Base-by-base conservation (phyloP, 2,329 filamentous ascomycete genomes). In the Botryosphaeria agaves region DNA sequence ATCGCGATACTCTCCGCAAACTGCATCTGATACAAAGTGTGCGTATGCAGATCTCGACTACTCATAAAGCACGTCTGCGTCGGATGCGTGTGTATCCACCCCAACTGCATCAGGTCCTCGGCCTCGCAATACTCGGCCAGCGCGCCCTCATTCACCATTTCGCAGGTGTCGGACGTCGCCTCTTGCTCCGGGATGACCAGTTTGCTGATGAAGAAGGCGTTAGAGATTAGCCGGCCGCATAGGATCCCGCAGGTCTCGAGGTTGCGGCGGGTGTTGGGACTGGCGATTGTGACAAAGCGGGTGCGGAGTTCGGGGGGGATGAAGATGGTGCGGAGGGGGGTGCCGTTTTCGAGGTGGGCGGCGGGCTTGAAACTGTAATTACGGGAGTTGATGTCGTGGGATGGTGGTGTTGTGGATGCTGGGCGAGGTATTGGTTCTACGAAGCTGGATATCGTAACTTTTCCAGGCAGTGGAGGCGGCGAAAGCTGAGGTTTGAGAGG, bases 11-110 rank as follows among this genome's bases (percentile, higher is more conserved):
- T 91, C 61, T 98, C 89, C 1, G 84, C 77, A 56, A 95, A 70
- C 83, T 94, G 94, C 35, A 89, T 75, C 54, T 98, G 89, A 50
- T 94, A 95, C 7, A 84, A 84, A 3, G 76, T 76, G 47, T 93
- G 87, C 0, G 91, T 98, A 48, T 98, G 89, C 40, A 95, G 50
- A 48, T 98, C 89, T 29, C 87, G 66, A 29, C 79, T 89, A 49
- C 83, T 93, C 81, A 98, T 91, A 51, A 98, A 98, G 53, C 89
- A 98, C 0, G 83, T 91, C 56, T 98, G 89, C 0, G 78, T 83
- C 0, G 89, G 89, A 51, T 98, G 89, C 0, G 89, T 98, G 49
- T 98, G 89, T 36, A 98, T 98, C 89, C 89, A 98, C 23, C 87
- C 87, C 4, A 93, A 66, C 31, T 92, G 73, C 52, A 93, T 70